Evolutionary conservation across 2,329 filamentous ascomycete species (phyloP), one percentile per base, ranked within the genome.

Genomic region (Apiospora saccharicola): DNA sequence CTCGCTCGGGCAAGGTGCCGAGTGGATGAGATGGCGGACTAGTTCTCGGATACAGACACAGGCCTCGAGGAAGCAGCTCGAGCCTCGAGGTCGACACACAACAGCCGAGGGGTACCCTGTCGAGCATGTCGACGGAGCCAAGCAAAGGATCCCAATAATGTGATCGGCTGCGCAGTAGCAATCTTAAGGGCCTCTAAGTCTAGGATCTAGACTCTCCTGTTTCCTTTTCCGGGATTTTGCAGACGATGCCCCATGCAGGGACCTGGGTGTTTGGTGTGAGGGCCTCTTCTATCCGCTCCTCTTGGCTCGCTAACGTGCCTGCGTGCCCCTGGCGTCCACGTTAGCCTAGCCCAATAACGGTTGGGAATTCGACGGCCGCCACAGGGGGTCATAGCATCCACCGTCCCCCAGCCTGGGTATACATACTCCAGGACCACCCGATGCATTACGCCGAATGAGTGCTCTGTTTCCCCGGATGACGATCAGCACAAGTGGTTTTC

Each of bases 271-370:
- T 64, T 34, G 34, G 57, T 41, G 57, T n/a, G 57, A 37, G 57
- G 19, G 19, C 19, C 30, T 22, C 30, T 64, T 41, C 30, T 41
- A 19, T 41, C 41, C 34, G 57, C 57, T 64, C 57, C 57, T 64
- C 41, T 37, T n/a, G 4, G 57, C 57, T 64, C 57, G 57, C 34
- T 64, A 64, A 41, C 57, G 10, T 64, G n/a, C 57, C 57, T 64
- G 57, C 34, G 57, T n/a, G 57, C 57, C 57, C 57, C 34, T 37
- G 57, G 57, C 57, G 57, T 64, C 57, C 57, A 64, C 30, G 19
- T 64, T 64, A 64, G 57, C 34, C 34, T 64, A 64, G 57, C 57
- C 57, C 30, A 64, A 64, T 64, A 64, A 64, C 30, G 34, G 57
- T 64, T 64, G 57, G 19, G 22, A 61, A 30, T 19, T 64, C 30